These are phyloP conservation scores for Fusarium sp. DNA, from an alignment of 2,329 filamentous ascomycete species.

Conservation along the genomic window DNA sequence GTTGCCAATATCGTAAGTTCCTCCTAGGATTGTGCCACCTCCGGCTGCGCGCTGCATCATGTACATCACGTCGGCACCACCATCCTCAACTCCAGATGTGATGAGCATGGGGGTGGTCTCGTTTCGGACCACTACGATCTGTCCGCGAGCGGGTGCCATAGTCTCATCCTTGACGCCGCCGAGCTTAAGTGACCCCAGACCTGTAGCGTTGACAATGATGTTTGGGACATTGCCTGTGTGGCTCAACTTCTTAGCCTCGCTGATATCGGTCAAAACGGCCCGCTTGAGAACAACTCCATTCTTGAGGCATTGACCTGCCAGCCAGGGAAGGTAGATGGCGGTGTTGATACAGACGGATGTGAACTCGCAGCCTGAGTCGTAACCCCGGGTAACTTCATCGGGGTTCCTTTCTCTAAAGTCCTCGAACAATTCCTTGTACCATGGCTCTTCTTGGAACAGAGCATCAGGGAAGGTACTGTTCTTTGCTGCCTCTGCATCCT, in stretches of 20 bases:
- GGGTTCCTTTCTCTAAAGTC: conserved; percentile 74
- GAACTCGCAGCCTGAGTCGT: conserved; percentile 80
- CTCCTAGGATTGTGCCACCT: conserved; percentile 90
- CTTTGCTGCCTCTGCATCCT: conserved; percentile 63
- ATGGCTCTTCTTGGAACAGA: conserved; percentile 73
- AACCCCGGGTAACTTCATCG: conserved; percentile 69
- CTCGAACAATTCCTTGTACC: conserved; percentile 78
- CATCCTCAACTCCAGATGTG: conserved; percentile 79
- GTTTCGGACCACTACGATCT: conserved; percentile 87
- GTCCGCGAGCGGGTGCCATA: conserved; percentile 82
- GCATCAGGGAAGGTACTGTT: conserved; percentile 65
- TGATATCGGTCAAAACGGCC: conserved; percentile 74
- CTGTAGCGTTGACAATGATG: conserved; percentile 86
- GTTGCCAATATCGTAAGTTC: conserved; percentile 81
- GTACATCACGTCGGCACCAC: conserved; percentile 78
- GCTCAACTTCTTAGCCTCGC: conserved; percentile 67
- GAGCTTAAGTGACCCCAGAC: conserved; percentile 78
- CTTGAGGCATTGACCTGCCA: conserved; percentile 81
- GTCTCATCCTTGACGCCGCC: conserved; percentile 83
- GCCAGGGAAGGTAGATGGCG: conserved; percentile 86
- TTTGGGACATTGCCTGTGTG: conserved; percentile 70
- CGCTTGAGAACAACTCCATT: conserved; percentile 77
- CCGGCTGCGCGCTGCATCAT: conserved; percentile 82
- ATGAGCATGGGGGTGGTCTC: conserved; percentile 76
- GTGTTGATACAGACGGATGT: conserved; percentile 93